A percentile compares a stretch with the other conserved stretches of the same genome.
Evolutionary conservation across 2,329 filamentous ascomycete genomes (phyloP).

Genomic region (Pseudocercospora vitis): DNA sequence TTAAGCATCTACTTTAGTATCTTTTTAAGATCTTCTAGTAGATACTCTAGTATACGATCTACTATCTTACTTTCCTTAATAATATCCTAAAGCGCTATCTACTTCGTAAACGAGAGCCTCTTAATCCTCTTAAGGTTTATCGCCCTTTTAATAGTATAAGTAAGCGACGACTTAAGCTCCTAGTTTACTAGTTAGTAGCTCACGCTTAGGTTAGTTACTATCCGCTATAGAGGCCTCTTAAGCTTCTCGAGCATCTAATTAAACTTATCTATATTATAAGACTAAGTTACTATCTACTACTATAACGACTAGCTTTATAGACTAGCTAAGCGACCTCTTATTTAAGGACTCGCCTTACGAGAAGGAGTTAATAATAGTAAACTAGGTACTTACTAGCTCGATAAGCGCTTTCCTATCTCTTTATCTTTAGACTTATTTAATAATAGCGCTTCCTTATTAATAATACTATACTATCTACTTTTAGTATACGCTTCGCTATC

Average conservation of each 20-base stretch:
- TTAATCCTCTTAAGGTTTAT: conserved; percentile 5
- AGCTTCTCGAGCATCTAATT: neutral
- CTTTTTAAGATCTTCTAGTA: neutral
- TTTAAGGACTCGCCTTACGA: too few species aligned
- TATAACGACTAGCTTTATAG: too few species aligned
- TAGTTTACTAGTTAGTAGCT: neutral
- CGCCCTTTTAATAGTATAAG: neutral
- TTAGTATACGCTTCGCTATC: neutral
- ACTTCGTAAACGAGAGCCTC: neutral
- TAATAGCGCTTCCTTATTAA: too few species aligned
- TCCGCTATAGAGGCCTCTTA: neutral
- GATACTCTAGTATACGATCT: neutral
- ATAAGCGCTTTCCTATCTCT: too few species aligned
- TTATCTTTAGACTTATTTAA: too few species aligned
- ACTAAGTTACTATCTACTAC: neutral
- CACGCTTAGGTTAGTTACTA: neutral
- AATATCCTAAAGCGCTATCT: neutral
- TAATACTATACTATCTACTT: neutral
- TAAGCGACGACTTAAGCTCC: neutral
- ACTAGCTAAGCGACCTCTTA: too few species aligned
- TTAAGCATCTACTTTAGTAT: neutral
- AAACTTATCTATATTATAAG: neutral
- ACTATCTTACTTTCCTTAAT: neutral
- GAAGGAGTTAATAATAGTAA: too few species aligned
- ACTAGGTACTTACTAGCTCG: too few species aligned